Conservation (phyloP, 106 monocot genomes). For the Apostasia ramifera region DNA sequence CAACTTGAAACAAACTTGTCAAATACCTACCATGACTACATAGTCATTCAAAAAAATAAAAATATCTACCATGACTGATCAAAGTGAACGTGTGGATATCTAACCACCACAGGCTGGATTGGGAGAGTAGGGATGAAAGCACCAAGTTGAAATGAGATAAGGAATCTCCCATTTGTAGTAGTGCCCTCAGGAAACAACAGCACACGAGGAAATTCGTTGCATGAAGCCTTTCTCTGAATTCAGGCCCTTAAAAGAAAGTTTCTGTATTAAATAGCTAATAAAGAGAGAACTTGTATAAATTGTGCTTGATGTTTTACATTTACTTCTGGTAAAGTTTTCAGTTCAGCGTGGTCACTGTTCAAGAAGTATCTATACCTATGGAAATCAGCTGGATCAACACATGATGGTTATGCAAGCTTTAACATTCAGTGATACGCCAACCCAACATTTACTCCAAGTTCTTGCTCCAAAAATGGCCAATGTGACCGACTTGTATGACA, state of each 20-base stretch:
- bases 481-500: too few species aligned
- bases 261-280: conserved; percentile 81
- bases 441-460: too few species aligned
- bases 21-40: conserved; percentile 40
- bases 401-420: too few species aligned
- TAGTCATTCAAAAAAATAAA: too few species aligned
- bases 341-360: too few species aligned
- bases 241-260: conserved; percentile 60
- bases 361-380: not conserved
- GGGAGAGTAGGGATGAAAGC: conserved; percentile 84
- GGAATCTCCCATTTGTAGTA: conserved; percentile 84
- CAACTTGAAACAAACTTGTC: not conserved
- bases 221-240: conserved; percentile 97
- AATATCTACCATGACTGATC: conserved; percentile 85
- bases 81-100: conserved; percentile 90
- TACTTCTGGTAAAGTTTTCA: not conserved
- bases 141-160: conserved; percentile 91
- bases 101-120: conserved; percentile 83
- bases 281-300: conserved; percentile 2
- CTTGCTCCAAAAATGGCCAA: too few species aligned
- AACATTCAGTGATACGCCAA: too few species aligned
- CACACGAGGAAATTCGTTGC: conserved; percentile 68
- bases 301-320: not conserved
- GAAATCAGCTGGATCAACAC: too few species aligned
- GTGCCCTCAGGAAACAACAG: conserved; percentile 95